Conservation (phyloP, 768 basidiomycete species). For the Butyriboletus loyo region DNA sequence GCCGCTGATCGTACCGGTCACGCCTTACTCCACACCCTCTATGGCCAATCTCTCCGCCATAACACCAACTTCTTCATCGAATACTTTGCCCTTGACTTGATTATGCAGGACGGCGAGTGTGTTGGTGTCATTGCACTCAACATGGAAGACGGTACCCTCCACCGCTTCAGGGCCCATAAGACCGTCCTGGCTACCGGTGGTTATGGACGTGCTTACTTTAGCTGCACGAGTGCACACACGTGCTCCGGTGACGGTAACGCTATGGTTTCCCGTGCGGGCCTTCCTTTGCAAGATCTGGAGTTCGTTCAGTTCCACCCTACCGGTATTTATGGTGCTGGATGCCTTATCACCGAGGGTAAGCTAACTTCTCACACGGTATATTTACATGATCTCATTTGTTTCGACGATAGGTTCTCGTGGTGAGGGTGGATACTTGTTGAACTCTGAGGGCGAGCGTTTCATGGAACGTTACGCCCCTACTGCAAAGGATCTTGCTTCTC, state of each 20-base stretch:
- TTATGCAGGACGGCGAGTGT: conserved; percentile 99
- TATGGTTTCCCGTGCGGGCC: conserved; percentile 95
- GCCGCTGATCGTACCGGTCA: conserved; percentile 99
- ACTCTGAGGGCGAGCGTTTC: conserved; percentile 98
- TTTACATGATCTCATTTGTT: background rate
- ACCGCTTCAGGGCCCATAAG: conserved; percentile 97
- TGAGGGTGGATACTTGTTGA: conserved; percentile 97
- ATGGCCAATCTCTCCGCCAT: conserved; percentile 97
- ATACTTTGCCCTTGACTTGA: conserved; percentile 97
- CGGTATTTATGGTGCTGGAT: conserved; percentile 98
- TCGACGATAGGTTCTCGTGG: conserved; percentile 80
- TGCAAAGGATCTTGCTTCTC: conserved; percentile 98
- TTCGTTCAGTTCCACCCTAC: conserved; percentile 99
- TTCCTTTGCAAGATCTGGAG: conserved; percentile 95
- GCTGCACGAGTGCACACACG: conserved; percentile 97
- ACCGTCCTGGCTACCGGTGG: conserved; percentile 98
- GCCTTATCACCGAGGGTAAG: conserved; percentile 95
- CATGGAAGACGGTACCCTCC: conserved; percentile 99
- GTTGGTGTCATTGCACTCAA: conserved; percentile 98
- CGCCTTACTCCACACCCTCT: conserved; percentile 96
- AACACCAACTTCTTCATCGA: conserved; percentile 99
- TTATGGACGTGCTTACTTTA: conserved; percentile 97
- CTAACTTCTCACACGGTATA: conserved; percentile 1
- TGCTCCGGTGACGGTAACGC: conserved; percentile 99
- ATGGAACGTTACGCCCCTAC: conserved; percentile 99